Evolutionary conservation across 2,329 filamentous ascomycete species (phyloP).

Genomic region (Trichoderma aggressivum): DNA sequence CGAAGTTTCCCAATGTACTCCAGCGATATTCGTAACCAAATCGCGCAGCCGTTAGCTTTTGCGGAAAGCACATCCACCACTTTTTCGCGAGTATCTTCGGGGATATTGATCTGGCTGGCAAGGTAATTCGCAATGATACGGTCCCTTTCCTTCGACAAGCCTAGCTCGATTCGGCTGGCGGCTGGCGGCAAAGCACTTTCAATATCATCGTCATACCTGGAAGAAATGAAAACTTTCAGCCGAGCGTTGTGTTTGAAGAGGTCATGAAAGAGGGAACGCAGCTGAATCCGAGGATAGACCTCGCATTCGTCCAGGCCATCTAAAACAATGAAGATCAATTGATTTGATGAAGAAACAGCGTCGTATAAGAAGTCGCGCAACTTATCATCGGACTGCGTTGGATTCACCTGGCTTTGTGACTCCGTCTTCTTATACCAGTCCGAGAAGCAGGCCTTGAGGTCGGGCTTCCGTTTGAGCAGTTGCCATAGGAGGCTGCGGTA

Average conservation of each 20-base stretch:
- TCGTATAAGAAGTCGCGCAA: background rate
- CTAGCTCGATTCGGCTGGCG: background rate
- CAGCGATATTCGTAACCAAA: constrained; percentile 13
- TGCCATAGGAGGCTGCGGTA: constrained; percentile 15
- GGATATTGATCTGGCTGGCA: background rate
- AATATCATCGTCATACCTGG: constrained; percentile 1
- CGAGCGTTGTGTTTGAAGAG: background rate
- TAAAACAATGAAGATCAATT: background rate
- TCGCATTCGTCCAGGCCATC: background rate
- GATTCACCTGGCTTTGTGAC: background rate
- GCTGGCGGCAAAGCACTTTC: background rate
- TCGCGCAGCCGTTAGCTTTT: constrained; percentile 15
- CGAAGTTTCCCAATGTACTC: constrained; percentile 4
- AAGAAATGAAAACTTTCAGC: constrained; percentile 7
- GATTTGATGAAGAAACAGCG: background rate
- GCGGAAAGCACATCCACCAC: background rate
- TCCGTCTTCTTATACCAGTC: background rate
- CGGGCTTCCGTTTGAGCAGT: constrained; percentile 1
- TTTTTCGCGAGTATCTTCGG: background rate
- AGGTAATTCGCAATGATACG: background rate
- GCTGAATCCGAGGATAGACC: background rate
- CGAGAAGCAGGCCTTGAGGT: background rate
- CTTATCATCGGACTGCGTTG: background rate
- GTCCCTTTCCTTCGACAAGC: background rate
- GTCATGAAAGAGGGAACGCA: background rate